Evolutionary conservation across 208 protist species (phyloP), one percentile per base, ranked within the genome.

Genomic region (Acanthamoeba pearcei): DNA sequence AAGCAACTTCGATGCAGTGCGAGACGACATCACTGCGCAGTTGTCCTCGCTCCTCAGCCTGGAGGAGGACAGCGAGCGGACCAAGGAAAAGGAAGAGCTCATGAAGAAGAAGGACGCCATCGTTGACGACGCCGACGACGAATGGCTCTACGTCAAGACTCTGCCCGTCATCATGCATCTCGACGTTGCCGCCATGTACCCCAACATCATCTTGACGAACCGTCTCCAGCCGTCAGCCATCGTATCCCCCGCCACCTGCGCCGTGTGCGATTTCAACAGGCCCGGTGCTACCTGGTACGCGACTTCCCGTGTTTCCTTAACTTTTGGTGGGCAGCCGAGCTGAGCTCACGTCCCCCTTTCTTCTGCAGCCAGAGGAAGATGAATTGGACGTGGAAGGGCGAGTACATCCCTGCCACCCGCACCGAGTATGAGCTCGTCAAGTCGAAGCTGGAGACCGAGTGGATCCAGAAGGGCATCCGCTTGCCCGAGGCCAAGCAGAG

Each of bases 161-260:
- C 72, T 66, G n/a, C 99, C 99, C 3, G 94, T 99, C 29, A 99
- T 99, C 76, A 99, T 99, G 96, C 99, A 99, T 97, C 96, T 99
- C 2, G 99, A 99, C 95, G 99, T 99, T 9, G 98, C 98, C 38
- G 99, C 99, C 46, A 99, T 99, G 99, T 99, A 99, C 98, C 99
- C 99, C 0, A 99, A 99, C 96, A 99, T 99, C 96, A 99, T 99
- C 95, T 97, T 99, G 19, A 99, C 99, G 0, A 99, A 99, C 95
- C 97, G 99, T 62, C 98, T 99, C 13, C 96, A 98, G 95, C 97
- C 97, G 19, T 80, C 96, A 19, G 93, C 97, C 1, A 98, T 99
- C 64, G 98, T 99, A 4, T 97, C 97, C 76, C 97, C 99, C n/a
- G 97, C 98, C 51, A 98, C 98, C 10, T 99, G 99, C 97, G 98